phyloP scores from a whole-genome alignment of 2,329 filamentous ascomycete genomes.

The Alternaria panax region DNA sequence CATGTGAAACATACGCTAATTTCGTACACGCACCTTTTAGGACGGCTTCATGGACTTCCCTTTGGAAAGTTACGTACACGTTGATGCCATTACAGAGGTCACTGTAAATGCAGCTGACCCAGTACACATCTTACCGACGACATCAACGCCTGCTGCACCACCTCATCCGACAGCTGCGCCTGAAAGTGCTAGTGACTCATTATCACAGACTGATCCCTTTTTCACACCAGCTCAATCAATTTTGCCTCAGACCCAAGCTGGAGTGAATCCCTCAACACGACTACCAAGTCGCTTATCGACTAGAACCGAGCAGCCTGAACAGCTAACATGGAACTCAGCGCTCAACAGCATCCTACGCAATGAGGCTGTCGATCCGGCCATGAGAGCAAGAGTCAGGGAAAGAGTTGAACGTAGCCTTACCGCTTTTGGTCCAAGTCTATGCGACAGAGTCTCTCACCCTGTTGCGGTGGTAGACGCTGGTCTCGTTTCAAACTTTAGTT shows the following conservation, averaged over 20 bases:
- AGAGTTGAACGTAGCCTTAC: neutral
- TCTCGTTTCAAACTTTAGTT: conserved; percentile 38
- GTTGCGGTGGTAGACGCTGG: conserved; percentile 8
- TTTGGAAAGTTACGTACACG: neutral
- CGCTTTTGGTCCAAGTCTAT: neutral
- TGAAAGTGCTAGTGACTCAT: neutral
- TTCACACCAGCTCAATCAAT: neutral
- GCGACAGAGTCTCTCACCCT: neutral
- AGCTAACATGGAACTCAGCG: conserved; percentile 19
- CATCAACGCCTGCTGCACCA: neutral
- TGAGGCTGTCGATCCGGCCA: conserved; percentile 8
- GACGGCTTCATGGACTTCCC: conserved; percentile 15
- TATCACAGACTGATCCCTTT: no score
- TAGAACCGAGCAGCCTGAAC: neutral
- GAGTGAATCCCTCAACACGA: neutral
- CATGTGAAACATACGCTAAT: no score
- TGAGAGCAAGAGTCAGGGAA: conserved; percentile 10
- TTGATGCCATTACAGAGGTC: neutral
- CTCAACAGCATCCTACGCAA: conserved; percentile 17
- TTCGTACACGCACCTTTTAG: no score
- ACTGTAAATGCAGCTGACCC: neutral
- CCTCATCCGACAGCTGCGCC: neutral
- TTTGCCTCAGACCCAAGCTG: neutral
- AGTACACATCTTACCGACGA: neutral
- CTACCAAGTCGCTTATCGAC: neutral